Conservation (phyloP, 2,329 filamentous ascomycete species). For the Zopfia rhizophila region DNA sequence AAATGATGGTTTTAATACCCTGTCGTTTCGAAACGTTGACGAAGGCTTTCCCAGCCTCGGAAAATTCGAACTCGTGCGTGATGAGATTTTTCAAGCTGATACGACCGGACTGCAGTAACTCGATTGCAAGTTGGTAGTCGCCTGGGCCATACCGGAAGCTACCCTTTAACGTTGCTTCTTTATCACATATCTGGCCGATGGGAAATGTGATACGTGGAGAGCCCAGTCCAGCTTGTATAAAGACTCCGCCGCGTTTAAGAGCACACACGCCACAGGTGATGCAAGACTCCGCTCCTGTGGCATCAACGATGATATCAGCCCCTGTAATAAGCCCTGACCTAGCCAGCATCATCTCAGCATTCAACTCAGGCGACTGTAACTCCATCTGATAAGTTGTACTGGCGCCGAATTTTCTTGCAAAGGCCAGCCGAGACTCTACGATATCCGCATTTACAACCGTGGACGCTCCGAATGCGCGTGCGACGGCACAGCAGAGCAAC, state of each 20-base stretch:
- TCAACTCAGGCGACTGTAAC: slow-evolving; percentile 11
- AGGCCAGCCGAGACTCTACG: slow-evolving; percentile 17
- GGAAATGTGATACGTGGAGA: slow-evolving; percentile 29
- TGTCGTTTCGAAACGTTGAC: slow-evolving; percentile 20
- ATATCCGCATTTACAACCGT: slow-evolving; percentile 20
- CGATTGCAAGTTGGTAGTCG: slow-evolving; percentile 34
- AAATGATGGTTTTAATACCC: slow-evolving; percentile 37
- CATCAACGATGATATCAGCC: slow-evolving; percentile 35
- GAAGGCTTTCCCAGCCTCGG: slow-evolving; percentile 29
- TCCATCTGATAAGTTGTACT: slow-evolving; percentile 22
- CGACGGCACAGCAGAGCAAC: slow-evolving; percentile 23
- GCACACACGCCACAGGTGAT: slow-evolving; percentile 27
- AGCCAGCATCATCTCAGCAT: slow-evolving; percentile 9
- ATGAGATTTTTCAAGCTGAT: slow-evolving; percentile 26
- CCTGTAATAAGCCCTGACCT: slow-evolving; percentile 10
- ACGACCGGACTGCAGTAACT: slow-evolving; percentile 21
- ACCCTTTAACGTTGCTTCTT: slow-evolving; percentile 35
- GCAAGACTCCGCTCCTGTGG: slow-evolving; percentile 35
- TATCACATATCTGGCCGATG: slow-evolving; percentile 35
- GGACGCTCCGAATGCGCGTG: slow-evolving; percentile 20
- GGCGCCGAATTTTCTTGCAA: slow-evolving; percentile 20
- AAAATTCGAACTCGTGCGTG: slow-evolving; percentile 27
- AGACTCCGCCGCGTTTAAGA: slow-evolving; percentile 27
- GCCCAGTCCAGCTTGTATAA: slow-evolving; percentile 37
- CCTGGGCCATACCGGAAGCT: slow-evolving; percentile 43